A percentile compares a stretch with the other conserved stretches of the same genome.
These are phyloP conservation scores for Psilocybe tampanensis DNA, from an alignment of 768 basidiomycete species.

Conservation along the genomic window DNA sequence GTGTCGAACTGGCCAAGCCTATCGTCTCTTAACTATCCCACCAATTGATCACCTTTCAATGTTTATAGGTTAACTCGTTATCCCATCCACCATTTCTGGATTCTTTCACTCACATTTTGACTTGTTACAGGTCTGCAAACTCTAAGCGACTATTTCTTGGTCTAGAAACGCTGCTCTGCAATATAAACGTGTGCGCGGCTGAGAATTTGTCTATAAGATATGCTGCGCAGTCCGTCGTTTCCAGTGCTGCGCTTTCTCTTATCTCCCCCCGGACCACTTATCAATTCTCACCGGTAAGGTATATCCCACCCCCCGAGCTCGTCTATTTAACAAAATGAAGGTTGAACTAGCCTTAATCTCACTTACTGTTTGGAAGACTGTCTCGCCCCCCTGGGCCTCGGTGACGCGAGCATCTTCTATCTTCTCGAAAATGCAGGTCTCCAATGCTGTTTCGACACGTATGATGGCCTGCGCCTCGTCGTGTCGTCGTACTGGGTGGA, in stretches of 20 bases:
- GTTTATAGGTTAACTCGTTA: background rate
- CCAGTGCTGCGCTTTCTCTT: slow-evolving; percentile 23
- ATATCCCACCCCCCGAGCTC: slow-evolving; percentile 13
- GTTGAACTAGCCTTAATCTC: background rate
- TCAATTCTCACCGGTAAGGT: slow-evolving; percentile 12
- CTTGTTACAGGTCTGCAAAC: background rate
- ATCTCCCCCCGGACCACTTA: slow-evolving; percentile 14
- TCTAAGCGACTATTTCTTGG: background rate
- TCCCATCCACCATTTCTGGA: background rate
- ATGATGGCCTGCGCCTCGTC: too few species aligned
- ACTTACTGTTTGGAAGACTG: background rate
- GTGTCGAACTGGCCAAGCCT: background rate
- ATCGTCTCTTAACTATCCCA: background rate
- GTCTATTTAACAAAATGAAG: slow-evolving; percentile 11
- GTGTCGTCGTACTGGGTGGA: too few species aligned
- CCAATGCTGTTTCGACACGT: too few species aligned
- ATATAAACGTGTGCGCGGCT: slow-evolving; percentile 6
- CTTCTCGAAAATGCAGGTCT: too few species aligned
- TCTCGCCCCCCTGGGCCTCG: too few species aligned
- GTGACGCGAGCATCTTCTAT: too few species aligned
- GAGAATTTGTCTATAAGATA: slow-evolving; percentile 9
- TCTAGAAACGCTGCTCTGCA: slow-evolving; percentile 4
- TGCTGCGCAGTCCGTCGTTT: slow-evolving; percentile 20
- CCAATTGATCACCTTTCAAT: background rate
- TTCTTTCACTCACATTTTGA: background rate